phyloP scores from a whole-genome alignment of 305 asterid genomes.

The Fraxinus dipetala region DNA sequence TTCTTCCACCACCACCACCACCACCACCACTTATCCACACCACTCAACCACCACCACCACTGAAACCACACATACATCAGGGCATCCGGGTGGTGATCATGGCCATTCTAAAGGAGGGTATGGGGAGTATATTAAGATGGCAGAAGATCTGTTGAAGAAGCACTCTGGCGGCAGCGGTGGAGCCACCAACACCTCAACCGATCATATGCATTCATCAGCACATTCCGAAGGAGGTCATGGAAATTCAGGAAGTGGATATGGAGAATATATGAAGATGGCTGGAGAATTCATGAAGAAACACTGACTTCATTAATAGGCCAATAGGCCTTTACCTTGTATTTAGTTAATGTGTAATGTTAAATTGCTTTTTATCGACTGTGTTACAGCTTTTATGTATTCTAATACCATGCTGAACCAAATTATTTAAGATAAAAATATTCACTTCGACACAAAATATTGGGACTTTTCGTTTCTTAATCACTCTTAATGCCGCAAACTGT shows the following conservation, averaged over 20 bases:
- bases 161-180: conserved; percentile 15
- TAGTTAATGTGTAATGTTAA: background rate
- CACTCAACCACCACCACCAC: conserved; percentile 6
- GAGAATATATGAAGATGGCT: conserved; percentile 39
- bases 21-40: conserved; percentile 1
- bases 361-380: background rate
- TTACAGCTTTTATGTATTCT: background rate
- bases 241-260: conserved; percentile 20
- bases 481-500: background rate
- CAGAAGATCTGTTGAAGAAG: conserved; percentile 6
- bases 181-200: background rate
- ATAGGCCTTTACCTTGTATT: background rate
- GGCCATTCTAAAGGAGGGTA: conserved; percentile 9
- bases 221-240: conserved; percentile 15
- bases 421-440: background rate
- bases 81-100: background rate
- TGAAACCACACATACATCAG: background rate
- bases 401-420: background rate
- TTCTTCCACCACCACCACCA: conserved; percentile 22
- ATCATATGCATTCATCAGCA: conserved; percentile 13
- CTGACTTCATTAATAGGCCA: background rate
- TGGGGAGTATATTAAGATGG: background rate
- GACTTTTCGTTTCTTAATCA: background rate
- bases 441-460: background rate
- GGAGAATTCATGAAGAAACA: conserved; percentile 45